A percentile compares a stretch with the other conserved stretches of the same genome.
These are phyloP conservation scores for Boletus tylopilopsis DNA, from an alignment of 768 basidiomycete species.

Conservation along the genomic window DNA sequence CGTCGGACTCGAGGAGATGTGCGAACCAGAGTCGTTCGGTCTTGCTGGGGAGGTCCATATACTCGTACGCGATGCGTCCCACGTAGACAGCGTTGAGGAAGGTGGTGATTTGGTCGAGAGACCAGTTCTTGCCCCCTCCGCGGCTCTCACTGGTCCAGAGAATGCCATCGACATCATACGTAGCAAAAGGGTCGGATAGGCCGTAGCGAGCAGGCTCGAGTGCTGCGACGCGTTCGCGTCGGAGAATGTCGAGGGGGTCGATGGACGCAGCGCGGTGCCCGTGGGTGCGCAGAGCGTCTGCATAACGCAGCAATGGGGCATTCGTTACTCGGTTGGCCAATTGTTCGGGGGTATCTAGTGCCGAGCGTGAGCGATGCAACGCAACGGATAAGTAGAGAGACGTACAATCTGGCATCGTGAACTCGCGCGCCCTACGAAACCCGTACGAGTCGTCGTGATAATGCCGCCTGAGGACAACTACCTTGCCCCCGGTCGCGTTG, in stretches of 20 bases:
- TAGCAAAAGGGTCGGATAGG: constrained; percentile 46
- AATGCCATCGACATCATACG: constrained; percentile 77
- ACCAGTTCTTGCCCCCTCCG: constrained; percentile 48
- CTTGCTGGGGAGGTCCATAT: constrained; percentile 85
- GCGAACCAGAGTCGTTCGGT: constrained; percentile 89
- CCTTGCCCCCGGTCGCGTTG: constrained; percentile 7
- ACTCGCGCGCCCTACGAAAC: constrained; percentile 60
- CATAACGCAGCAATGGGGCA: constrained; percentile 80
- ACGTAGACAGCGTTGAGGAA: constrained; percentile 77
- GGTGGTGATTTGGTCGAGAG: constrained; percentile 62
- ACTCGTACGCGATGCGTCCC: constrained; percentile 87
- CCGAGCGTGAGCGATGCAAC: not conserved
- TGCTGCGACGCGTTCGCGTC: constrained; percentile 76
- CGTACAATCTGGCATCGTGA: constrained; percentile 71
- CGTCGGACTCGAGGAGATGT: constrained; percentile 64
- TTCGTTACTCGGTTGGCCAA: constrained; percentile 66
- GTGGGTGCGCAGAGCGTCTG: constrained; percentile 83
- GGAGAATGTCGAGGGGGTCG: constrained; percentile 84
- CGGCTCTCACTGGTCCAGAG: constrained; percentile 54
- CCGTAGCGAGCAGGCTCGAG: constrained; percentile 78
- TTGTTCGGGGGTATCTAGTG: constrained; percentile 59
- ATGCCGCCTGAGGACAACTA: constrained; percentile 25
- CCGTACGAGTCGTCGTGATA: constrained; percentile 85
- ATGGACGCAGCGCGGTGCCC: constrained; percentile 83
- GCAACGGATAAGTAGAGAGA: constrained; percentile 7